Evolutionary conservation across 352 stramenopile genomes (phyloP).

Genomic region (Phytopythium aichiense): DNA sequence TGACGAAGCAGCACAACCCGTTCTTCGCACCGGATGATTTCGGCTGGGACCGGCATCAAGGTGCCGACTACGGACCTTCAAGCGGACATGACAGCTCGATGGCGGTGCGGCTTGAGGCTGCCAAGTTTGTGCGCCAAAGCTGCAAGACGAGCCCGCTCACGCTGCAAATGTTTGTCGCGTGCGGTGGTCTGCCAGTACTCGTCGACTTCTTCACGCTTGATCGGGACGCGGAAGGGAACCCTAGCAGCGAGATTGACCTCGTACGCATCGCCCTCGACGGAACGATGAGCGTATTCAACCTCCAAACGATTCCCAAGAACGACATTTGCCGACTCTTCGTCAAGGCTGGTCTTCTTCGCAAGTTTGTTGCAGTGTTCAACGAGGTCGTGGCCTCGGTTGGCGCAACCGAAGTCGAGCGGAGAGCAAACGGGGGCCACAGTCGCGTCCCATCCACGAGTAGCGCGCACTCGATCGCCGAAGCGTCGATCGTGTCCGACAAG

Average conservation of each 20-base stretch:
- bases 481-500: not conserved
- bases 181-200: slow-evolving; percentile 82
- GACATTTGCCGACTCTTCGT: slow-evolving; percentile 95
- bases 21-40: slow-evolving; percentile 20
- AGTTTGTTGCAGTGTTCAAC: slow-evolving; percentile 87
- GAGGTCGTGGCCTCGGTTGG: slow-evolving; percentile 52
- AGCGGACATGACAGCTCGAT: slow-evolving; percentile 34
- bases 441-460: not conserved
- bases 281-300: slow-evolving; percentile 88
- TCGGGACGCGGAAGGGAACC: not conserved
- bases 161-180: slow-evolving; percentile 93
- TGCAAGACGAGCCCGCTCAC: slow-evolving; percentile 86
- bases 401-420: slow-evolving; percentile 8
- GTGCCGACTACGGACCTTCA: not conserved
- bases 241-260: slow-evolving; percentile 36
- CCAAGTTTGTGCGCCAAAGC: slow-evolving; percentile 86
- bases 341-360: slow-evolving; percentile 86
- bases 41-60: slow-evolving; percentile 3
- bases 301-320: slow-evolving; percentile 91
- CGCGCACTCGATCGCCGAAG: not conserved
- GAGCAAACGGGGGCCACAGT: not conserved
- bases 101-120: slow-evolving; percentile 78
- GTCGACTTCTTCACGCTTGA: slow-evolving; percentile 73
- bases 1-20: slow-evolving; percentile 59
- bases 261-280: slow-evolving; percentile 87